Evolutionary conservation across 345 rosid genomes (phyloP), one percentile per base, ranked within the genome.

Genomic region (Gossypium ekmanianum): DNA sequence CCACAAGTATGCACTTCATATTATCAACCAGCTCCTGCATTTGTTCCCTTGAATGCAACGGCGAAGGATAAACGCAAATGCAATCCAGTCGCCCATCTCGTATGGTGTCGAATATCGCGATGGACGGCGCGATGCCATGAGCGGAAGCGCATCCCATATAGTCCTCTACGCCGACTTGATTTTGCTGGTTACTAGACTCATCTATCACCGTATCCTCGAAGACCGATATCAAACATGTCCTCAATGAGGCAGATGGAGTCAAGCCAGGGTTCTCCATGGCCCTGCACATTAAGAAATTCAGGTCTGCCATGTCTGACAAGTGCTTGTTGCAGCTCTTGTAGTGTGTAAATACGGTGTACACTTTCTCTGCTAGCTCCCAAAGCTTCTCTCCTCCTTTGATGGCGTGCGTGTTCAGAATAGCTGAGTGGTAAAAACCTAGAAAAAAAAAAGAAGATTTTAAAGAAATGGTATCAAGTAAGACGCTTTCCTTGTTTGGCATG

Each of bases 21-120:
- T 78, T 61, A 72, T 84, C 86, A 64, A 88, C 64, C 78, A 94
- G 47, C 58, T 67, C 80, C 34, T 74, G 75, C 87, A 94, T 89
- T 74, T 91, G 96, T 55, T 89, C 89, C 81, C 97, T 88, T 2
- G 94, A 89, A 78, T 94, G 96, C 86, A 92, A 66, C 2, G 97
- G 98, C 2, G 83, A 79, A 2, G 96, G 97, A 77, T 86, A 92
- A 74, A 87, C 97, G 59, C 87, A 90, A 0, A 88, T 69, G 57
- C 91, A 88, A 73, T 94, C 94, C 77, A 92, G 50, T 73, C 56
- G 29, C 1, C 97, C 96, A 7, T 90, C 84, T 1, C 90, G 85
- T 44, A 92, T 57, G 3, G 93, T 82, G 67, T 94, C 94, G 2
- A 90, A 90, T 11, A 94, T 77, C 0, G 89, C 97, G 0, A 90